Evolutionary conservation across 169 alveolate species (phyloP).

Genomic region (Neospora caninum): DNA sequence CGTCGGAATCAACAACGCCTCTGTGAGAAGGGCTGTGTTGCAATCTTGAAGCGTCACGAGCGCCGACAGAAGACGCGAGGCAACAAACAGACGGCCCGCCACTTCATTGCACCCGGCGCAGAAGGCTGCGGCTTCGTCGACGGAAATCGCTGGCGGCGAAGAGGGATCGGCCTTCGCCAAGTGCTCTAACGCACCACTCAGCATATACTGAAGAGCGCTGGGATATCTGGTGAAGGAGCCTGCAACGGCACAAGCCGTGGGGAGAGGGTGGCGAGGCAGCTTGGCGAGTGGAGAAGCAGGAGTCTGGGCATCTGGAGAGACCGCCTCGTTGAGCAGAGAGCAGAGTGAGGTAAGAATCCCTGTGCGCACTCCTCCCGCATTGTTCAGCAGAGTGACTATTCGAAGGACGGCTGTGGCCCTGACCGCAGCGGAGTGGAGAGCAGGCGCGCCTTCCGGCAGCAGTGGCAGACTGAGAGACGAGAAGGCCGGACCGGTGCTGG

Average conservation of each 20-base stretch:
- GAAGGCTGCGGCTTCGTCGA: conserved; percentile 30
- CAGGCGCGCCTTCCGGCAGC: neutral
- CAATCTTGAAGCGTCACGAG: conserved; percentile 31
- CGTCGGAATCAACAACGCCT: conserved; percentile 44
- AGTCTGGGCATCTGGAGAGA: neutral
- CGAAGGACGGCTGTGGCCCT: conserved; percentile 21
- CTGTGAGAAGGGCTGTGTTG: conserved; percentile 38
- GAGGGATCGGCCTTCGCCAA: neutral
- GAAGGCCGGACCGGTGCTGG: neutral
- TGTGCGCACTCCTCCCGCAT: conserved; percentile 19
- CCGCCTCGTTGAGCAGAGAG: neutral
- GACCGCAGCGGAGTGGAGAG: neutral
- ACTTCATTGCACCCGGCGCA: conserved; percentile 32
- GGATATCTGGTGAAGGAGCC: neutral
- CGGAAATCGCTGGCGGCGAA: neutral
- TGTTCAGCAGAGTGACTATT: neutral
- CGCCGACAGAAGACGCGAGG: neutral
- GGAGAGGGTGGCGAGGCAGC: conserved; percentile 34
- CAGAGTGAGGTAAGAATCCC: neutral
- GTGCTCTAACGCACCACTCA: neutral
- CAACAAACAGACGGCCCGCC: conserved; percentile 41
- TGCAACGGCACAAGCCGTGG: neutral
- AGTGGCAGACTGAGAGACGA: conserved; percentile 17
- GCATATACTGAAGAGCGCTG: conserved; percentile 10
- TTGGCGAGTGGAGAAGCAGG: neutral